Evolutionary conservation across 306 rosid species (phyloP), one percentile per base, ranked within the genome.

Genomic region (Prunus dulcis): DNA sequence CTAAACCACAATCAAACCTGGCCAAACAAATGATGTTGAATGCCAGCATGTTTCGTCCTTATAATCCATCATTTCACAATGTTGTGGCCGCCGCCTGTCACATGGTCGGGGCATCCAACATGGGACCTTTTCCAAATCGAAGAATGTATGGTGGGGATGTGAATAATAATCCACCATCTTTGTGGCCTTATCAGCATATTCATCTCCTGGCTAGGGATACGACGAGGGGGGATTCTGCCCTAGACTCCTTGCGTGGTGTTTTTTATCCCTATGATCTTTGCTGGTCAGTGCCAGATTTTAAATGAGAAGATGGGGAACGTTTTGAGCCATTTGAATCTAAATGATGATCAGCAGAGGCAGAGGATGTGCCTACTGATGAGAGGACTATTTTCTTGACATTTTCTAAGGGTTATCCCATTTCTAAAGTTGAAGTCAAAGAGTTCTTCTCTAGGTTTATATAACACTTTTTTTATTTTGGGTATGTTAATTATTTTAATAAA

Each of bases 341-440:
- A 68, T 38, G 34, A 9, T 2, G 61, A 8, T 3, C 27, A 14
- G 0, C 8, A 1, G 38, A 23, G 2, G 27, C 11, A 14, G 55
- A 58, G 20, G 75, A 30, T 6, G 79, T 81, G 25, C 63, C 80
- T 1, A 18, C 76, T 0, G 85, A 86, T 50, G 85, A 87, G 19
- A 87, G 97, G 84, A 91, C 88, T 1, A 80, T 91, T 32, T 87
- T 89, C 67, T 65, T 89, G 49, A 89, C 90, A 9, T 91, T 91
- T 66, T 89, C 93, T 0, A 87, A 83, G 67, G 97, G 92, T 0
- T 89, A 89, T 67, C 93, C 90, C 9, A 80, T 87, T 51, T 81
- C 85, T 0, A 80, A 87, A 73, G 12, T 14, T 3, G 97, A 91
- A 75, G 32, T 91, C 2, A 75, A 46, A 61, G 82, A 88, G 3